Evolutionary conservation across 768 basidiomycete genomes (phyloP).

Genomic region (Tricholoma bakamatsutake): DNA sequence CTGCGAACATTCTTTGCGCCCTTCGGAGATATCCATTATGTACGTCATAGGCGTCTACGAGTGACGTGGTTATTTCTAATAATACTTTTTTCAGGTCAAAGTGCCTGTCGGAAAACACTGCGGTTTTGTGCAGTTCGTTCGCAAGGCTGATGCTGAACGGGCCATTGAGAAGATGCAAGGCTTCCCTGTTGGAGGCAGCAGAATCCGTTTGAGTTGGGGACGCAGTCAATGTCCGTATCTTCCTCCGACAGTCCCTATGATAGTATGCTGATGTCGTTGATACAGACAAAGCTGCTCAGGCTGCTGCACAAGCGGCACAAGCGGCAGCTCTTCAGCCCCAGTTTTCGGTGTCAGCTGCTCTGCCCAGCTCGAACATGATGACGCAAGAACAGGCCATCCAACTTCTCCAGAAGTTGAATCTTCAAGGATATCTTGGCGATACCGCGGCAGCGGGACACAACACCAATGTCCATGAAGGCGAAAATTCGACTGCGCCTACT

Average conservation of each 20-base stretch:
- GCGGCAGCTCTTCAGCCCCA: slow-evolving; percentile 59
- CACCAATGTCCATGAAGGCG: slow-evolving; percentile 6
- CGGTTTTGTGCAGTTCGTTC: slow-evolving; percentile 93
- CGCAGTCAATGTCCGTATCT: slow-evolving; percentile 80
- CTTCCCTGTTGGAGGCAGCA: slow-evolving; percentile 88
- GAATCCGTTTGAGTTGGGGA: slow-evolving; percentile 91
- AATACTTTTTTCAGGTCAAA: slow-evolving; percentile 60
- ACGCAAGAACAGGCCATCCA: slow-evolving; percentile 60
- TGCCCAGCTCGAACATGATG: slow-evolving; percentile 27
- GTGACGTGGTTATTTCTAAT: slow-evolving; percentile 10
- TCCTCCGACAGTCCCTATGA: background rate
- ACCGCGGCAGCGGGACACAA: slow-evolving; percentile 3
- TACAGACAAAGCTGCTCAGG: slow-evolving; percentile 85
- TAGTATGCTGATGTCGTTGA: slow-evolving; percentile 3
- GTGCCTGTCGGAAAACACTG: slow-evolving; percentile 96
- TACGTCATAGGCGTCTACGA: slow-evolving; percentile 30
- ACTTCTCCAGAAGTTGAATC: slow-evolving; percentile 51
- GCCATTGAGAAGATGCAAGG: slow-evolving; percentile 98
- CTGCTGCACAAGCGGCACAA: slow-evolving; percentile 79
- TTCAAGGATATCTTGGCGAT: slow-evolving; percentile 31
- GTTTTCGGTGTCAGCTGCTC: slow-evolving; percentile 18
- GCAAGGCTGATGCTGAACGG: slow-evolving; percentile 84
- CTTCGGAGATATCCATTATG: slow-evolving; percentile 93
- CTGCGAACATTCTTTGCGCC: slow-evolving; percentile 85
- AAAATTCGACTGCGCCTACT: slow-evolving; percentile 5